Base-by-base conservation (phyloP, 345 rosid species). In the Bruguiera parviflora region DNA sequence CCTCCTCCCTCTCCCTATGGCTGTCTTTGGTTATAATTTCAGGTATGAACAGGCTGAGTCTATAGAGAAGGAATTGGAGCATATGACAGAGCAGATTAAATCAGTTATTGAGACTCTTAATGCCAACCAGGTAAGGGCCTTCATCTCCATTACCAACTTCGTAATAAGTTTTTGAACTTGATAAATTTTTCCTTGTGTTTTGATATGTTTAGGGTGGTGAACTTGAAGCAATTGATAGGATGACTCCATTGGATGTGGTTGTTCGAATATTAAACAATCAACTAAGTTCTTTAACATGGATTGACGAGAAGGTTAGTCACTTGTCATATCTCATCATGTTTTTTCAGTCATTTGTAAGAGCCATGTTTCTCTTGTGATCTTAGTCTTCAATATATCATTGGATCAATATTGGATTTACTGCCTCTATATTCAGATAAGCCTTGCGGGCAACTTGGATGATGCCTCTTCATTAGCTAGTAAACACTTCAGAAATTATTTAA, bases 11-110 rank as follows among this genome's bases (percentile, higher is more conserved):
- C 25, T 6, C 22, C 1, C 35, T 35, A 8, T 37, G 28, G 21
- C 31, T 20, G 8, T 9, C 13, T 6, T 29, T 59, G 5, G 5
- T 8, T 32, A 29, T 21, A 21, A 21, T 74, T 77, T 61, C 83
- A 95, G 98, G 98, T 88, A 89, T 73, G 98, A 90, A 78, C 96
- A 95, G 68, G 80, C 98, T 64, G 98, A 95, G 81, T 73, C 84
- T 58, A 81, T 90, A 72, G 98, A 92, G 84, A 86, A 94, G 81
- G 99, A 95, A 71, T 24, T 92, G 72, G 99, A 92, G 81, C 98
- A 89, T 56, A 92, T 90, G 99, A 86, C 89, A 16, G 96, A 88
- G 74, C 96, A 92, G 69, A 88, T 90, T 63, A 87, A 89, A 81
- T 87, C 89, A 20, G 84, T 88, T 64, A 92, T 95, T 69, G 90